Base-by-base conservation (phyloP, 2,329 filamentous ascomycete species). In the Alternaria sp. region DNA sequence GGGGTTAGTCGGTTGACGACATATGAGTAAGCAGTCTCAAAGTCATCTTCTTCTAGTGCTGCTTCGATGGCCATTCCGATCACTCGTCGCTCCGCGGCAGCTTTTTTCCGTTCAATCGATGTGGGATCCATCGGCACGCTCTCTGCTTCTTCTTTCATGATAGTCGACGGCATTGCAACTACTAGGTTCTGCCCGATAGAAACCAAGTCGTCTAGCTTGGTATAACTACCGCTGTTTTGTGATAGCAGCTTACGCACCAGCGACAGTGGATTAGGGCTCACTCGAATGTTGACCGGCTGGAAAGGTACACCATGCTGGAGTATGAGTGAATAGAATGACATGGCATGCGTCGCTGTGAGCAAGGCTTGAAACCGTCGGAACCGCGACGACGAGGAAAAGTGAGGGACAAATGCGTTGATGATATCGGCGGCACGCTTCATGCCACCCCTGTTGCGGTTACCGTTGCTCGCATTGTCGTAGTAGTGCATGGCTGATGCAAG, bases 11-110 rank as follows among this genome's bases (percentile, higher is more conserved):
- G 87, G 72, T 89, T 93, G 48, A 92, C 86, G 2, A 94, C 89
- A 72, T 92, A 94, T 0, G 91, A 94, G 75, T 94, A 95, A 11
- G 92, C 92, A 0, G 92, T 95, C 74, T 96, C 92, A 63, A 95
- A 95, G 74, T 89, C 92, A 64, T 93, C 89, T 73, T 94, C 91
- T 10, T 84, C 83, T 1, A 95, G 83, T 12, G 92, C 91, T 14
- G 90, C 89, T 73, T 93, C 89, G 41, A 94, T 88, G 65, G 92
- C 93, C 90, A 94, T 92, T 60, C 90, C 90, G 6, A 89, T 89
- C 52, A 95, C 88, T 30, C 92, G 86, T 49, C 86, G 87, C 72
- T 90, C 87, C 4, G 87, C 85, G 38, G 82, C 72, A 4, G 75
- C 66, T 27, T 79, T 78, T 44, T 77, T 72, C 36, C 75, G 65